These are phyloP conservation scores for Oryza brachyantha DNA, from an alignment of 176 grass and related monocot species.

Conservation along the genomic window DNA sequence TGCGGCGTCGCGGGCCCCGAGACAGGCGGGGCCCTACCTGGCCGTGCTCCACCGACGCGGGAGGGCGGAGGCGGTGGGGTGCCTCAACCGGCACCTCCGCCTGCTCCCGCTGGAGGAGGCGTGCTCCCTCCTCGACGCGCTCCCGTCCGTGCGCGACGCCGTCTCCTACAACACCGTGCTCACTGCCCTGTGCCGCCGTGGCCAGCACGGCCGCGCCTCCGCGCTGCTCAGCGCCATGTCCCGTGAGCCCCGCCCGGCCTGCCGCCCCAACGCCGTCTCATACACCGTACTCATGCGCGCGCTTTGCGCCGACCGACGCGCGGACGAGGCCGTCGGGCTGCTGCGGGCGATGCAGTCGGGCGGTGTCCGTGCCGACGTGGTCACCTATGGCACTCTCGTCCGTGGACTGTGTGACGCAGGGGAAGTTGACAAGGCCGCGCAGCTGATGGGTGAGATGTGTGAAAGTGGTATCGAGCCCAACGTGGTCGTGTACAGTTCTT, in stretches of 20 bases:
- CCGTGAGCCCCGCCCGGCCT: background rate
- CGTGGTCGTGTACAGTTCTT: conserved; percentile 37
- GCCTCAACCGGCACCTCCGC: conserved; percentile 45
- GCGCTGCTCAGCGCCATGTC: conserved; percentile 50
- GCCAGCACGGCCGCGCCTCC: conserved; percentile 29
- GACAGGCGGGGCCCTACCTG: conserved; percentile 27
- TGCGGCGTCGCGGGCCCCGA: background rate
- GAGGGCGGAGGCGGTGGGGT: conserved; percentile 9
- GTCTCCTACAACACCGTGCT: conserved; percentile 65
- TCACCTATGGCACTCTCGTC: conserved; percentile 46
- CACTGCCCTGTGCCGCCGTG: conserved; percentile 36
- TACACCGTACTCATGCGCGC: conserved; percentile 45
- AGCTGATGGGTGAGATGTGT: conserved; percentile 43
- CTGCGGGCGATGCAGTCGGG: conserved; percentile 32
- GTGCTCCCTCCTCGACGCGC: conserved; percentile 33
- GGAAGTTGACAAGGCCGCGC: conserved; percentile 30
- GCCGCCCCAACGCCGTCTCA: conserved; percentile 37
- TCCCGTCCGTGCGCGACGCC: conserved; percentile 39
- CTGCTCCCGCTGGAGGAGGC: conserved; percentile 5
- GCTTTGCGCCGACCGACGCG: conserved; percentile 35
- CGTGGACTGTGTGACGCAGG: conserved; percentile 35
- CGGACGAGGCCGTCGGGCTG: conserved; percentile 33
- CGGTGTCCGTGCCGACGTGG: conserved; percentile 43
- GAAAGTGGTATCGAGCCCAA: conserved; percentile 29
- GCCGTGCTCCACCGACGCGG: conserved; percentile 33